phyloP scores from a whole-genome alignment of 2,329 filamentous ascomycete species.

The Claviceps capensis region DNA sequence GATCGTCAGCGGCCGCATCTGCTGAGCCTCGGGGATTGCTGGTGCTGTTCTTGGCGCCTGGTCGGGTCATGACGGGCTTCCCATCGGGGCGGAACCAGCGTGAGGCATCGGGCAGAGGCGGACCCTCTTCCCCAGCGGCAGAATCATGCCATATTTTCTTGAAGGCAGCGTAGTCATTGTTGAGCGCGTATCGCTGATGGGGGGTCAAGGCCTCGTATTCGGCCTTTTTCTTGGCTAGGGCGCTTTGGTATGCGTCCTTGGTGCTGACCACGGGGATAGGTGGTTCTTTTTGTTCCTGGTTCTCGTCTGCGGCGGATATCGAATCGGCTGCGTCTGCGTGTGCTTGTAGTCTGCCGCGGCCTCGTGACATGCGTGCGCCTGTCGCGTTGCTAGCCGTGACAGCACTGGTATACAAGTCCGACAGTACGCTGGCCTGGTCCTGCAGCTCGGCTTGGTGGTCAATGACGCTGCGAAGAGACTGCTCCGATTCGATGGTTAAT shows the following conservation, averaged over 20 bases:
- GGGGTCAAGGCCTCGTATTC: conserved; percentile 29
- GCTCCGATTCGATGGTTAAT: conserved; percentile 32
- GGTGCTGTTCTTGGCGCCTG: conserved; percentile 3
- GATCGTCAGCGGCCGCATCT: neutral
- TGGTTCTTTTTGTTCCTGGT: conserved; percentile 8
- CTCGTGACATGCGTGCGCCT: conserved; percentile 7
- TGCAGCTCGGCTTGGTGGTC: conserved; percentile 36
- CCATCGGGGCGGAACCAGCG: conserved; percentile 39
- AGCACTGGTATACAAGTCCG: conserved; percentile 19
- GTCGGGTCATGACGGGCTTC: conserved; percentile 23
- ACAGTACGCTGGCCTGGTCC: conserved; percentile 30
- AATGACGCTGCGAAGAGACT: conserved; percentile 32
- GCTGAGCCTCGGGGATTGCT: neutral
- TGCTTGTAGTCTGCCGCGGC: conserved; percentile 6
- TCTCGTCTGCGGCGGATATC: conserved; percentile 5
- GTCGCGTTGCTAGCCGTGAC: conserved; percentile 5
- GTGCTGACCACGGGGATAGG: conserved; percentile 14
- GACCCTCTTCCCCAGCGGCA: conserved; percentile 31
- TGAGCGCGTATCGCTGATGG: conserved; percentile 35
- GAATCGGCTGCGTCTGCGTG: conserved; percentile 5
- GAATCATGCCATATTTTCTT: conserved; percentile 44
- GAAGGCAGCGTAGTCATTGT: conserved; percentile 48
- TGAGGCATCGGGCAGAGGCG: conserved; percentile 37
- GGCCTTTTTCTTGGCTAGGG: conserved; percentile 21
- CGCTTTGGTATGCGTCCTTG: conserved; percentile 21